Evolutionary conservation across 352 stramenopile species (phyloP), one percentile per base, ranked within the genome.

Genomic region (Pythium volutum): DNA sequence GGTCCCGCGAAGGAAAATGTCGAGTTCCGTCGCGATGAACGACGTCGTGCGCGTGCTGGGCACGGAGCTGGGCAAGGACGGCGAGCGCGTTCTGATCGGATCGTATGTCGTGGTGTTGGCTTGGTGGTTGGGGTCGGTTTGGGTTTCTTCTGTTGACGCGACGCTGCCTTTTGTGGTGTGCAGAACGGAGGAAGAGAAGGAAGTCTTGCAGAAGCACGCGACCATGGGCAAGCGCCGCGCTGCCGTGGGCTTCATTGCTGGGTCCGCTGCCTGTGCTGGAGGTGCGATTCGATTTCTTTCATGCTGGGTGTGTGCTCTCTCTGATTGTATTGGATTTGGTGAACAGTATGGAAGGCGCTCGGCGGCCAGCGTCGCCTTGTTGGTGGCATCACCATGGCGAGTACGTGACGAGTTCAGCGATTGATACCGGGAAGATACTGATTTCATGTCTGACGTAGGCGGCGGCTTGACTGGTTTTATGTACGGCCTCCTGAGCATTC

Each of bases 401-500:
- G 64, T 67, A 66, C 39, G 63, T 29, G n/a, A 25, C n/a, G 42
- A 7, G 9, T 45, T 15, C 38, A 23, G 7, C 15, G 11, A 45
- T 22, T 36, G 14, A n/a, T 4, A 29, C n/a, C 11, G n/a, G 27
- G 22, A 27, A 20, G 9, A 48, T 48, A n/a, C n/a, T 26, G 23
- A 49, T 47, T 43, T 27, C 27, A 22, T 22, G 39, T 57, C 14
- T 27, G 27, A 36, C n/a, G 20, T 66, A 85, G 81, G 77, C 63
- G 77, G 80, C 18, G 73, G 69, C 15, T 36, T 93, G 42, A 69
- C 78, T 41, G 80, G 83, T 38, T 77, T 79, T 55, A 84, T 79
- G 10, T 89, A 89, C 38, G 81, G 83, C 8, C 71, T 88, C 18
- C 68, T 89, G 46, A 89, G 74, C 47, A 85, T 93, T 55, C 84